Conservation (phyloP, 495 filamentous ascomycete genomes). For the Clohesyomyces aquaticus region DNA sequence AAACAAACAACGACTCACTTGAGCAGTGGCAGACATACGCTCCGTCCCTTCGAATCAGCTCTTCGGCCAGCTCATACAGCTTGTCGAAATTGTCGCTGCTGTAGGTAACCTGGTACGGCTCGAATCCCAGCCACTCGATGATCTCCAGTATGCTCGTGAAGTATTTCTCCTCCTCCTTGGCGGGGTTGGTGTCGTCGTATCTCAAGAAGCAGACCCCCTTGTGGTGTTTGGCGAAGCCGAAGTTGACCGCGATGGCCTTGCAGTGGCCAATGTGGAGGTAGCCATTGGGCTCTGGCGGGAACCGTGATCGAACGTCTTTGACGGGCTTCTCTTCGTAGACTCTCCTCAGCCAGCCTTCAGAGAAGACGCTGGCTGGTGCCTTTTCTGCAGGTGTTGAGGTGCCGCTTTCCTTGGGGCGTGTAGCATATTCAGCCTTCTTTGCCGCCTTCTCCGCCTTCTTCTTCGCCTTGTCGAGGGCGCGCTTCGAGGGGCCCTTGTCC, state of each 20-base stretch:
- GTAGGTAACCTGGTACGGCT: constrained; percentile 70
- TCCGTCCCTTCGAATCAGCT: constrained; percentile 71
- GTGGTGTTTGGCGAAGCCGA: constrained; percentile 88
- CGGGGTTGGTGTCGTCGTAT: constrained; percentile 54
- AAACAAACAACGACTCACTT: constrained; percentile 42
- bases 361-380: constrained; percentile 71
- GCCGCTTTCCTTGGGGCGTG: constrained; percentile 37
- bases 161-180: constrained; percentile 52
- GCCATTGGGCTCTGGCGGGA: constrained; percentile 89
- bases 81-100: constrained; percentile 80
- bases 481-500: constrained; percentile 45
- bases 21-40: constrained; percentile 81
- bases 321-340: constrained; percentile 77
- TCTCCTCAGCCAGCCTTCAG: constrained; percentile 76
- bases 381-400: constrained; percentile 9
- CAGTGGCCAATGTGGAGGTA: constrained; percentile 88
- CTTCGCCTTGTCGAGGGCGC: constrained; percentile 39
- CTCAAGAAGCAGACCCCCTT: constrained; percentile 68
- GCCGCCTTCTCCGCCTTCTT: constrained; percentile 46
- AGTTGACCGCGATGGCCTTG: constrained; percentile 97
- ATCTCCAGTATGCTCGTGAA: constrained; percentile 51
- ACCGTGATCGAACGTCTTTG: constrained; percentile 72
- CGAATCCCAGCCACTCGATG: constrained; percentile 52
- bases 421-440: constrained; percentile 40
- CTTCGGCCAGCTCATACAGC: constrained; percentile 86